phyloP scores from a whole-genome alignment of 2,329 filamentous ascomycete genomes.

The Didymella lethalis region DNA sequence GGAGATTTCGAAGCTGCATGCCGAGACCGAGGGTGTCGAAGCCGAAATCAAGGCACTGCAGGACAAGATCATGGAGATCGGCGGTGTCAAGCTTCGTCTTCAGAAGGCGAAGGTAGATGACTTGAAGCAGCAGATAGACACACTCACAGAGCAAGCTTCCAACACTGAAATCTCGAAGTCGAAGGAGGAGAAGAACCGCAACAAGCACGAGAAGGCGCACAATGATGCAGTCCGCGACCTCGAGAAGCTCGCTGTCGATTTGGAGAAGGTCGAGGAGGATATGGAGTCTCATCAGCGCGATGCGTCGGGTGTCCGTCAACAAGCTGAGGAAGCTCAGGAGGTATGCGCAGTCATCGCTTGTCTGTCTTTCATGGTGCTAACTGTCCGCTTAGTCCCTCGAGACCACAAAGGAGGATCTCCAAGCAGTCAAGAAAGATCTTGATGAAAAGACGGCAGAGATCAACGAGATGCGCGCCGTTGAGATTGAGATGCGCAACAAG shows the following conservation, averaged over 20 bases:
- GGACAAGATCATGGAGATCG: conserved; percentile 98
- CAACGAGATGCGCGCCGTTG: conserved; percentile 64
- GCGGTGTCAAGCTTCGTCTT: conserved; percentile 87
- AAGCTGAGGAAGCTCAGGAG: conserved; percentile 82
- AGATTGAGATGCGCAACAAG: conserved; percentile 99
- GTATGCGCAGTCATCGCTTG: conserved; percentile 42
- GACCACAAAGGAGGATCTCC: conserved; percentile 80
- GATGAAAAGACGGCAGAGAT: conserved; percentile 74
- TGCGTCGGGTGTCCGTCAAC: conserved; percentile 74
- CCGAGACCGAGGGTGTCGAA: conserved; percentile 88
- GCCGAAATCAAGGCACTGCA: conserved; percentile 92
- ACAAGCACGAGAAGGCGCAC: conserved; percentile 85
- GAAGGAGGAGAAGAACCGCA: conserved; percentile 91
- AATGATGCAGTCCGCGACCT: conserved; percentile 82
- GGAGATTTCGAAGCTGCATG: conserved; percentile 80
- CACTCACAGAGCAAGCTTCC: conserved; percentile 81
- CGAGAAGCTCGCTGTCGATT: conserved; percentile 72
- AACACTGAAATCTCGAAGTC: conserved; percentile 85
- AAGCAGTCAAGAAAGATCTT: conserved; percentile 80
- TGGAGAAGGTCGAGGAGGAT: conserved; percentile 80
- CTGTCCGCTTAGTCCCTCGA: conserved; percentile 65
- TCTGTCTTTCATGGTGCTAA: conserved; percentile 16
- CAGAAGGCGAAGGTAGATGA: conserved; percentile 92
- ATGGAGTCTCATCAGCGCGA: conserved; percentile 78
- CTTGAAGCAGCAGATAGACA: conserved; percentile 80